These are phyloP conservation scores for Ensete glaucum DNA, from an alignment of 176 grass and related monocot genomes.

Conservation along the genomic window DNA sequence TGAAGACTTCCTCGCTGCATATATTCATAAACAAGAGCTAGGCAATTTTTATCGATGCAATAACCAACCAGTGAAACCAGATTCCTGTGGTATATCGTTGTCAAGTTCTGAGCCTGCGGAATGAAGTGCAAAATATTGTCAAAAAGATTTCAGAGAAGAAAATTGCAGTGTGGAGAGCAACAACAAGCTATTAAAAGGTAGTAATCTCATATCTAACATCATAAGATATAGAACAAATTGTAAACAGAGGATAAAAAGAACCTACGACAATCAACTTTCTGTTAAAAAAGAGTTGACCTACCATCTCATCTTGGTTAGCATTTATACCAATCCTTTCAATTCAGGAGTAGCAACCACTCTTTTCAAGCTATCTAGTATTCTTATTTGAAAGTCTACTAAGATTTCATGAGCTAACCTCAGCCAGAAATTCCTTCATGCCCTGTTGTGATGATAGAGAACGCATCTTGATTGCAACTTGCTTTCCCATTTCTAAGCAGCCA, in stretches of 20 bases:
- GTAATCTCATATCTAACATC: no score
- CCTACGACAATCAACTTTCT: no score
- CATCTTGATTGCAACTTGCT: constrained; percentile 6
- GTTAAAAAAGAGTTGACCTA: no score
- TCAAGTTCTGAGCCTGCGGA: background rate
- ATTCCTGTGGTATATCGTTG: background rate
- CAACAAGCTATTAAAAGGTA: no score
- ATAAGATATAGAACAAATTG: no score
- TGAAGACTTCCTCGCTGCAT: background rate
- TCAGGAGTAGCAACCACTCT: no score
- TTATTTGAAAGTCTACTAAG: background rate
- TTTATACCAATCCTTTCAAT: no score
- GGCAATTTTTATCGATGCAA: background rate
- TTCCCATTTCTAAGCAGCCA: background rate
- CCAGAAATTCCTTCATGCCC: background rate
- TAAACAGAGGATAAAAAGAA: no score
- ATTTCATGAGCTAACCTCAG: constrained; percentile 1
- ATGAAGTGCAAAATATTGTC: background rate
- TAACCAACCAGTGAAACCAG: background rate
- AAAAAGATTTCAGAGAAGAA: background rate
- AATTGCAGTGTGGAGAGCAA: no score
- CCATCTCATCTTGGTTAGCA: no score
- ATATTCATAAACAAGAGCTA: constrained; percentile 12
- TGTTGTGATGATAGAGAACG: constrained; percentile 7
- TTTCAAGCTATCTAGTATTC: no score